These are phyloP conservation scores for Coniochaeta prunicola DNA, from an alignment of 2,329 filamentous ascomycete species.

Conservation along the genomic window DNA sequence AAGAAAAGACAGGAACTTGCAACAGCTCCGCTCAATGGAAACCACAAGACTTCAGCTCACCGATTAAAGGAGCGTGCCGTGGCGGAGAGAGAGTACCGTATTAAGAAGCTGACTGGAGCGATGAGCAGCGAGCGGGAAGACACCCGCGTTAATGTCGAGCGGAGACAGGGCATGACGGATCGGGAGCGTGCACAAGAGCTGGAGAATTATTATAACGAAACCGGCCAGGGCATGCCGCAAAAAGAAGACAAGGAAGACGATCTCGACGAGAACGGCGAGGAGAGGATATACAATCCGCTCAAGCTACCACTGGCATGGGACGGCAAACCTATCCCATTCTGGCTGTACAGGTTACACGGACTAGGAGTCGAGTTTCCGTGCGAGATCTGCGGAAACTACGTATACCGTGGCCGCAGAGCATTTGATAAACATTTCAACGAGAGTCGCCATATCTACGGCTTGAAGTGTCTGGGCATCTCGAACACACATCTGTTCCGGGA, in stretches of 20 bases:
- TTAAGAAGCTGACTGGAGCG: conserved; percentile 70
- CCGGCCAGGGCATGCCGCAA: conserved; percentile 37
- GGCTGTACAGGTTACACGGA: conserved; percentile 95
- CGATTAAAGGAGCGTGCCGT: conserved; percentile 82
- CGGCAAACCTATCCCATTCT: conserved; percentile 97
- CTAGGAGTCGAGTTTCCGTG: conserved; percentile 91
- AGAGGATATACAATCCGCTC: conserved; percentile 92
- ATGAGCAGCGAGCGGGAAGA: conserved; percentile 86
- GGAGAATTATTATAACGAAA: conserved; percentile 65
- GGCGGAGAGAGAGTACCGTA: conserved; percentile 78
- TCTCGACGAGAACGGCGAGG: conserved; percentile 70
- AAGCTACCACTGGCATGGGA: conserved; percentile 97
- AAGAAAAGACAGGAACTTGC: conserved; percentile 37
- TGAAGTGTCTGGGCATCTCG: conserved; percentile 90
- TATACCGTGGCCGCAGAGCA: conserved; percentile 94
- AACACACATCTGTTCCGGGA: conserved; percentile 89
- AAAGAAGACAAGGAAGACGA: conserved; percentile 50
- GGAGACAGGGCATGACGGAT: conserved; percentile 95
- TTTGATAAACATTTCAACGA: conserved; percentile 99
- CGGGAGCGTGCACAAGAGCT: conserved; percentile 90
- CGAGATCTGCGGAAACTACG: conserved; percentile 95
- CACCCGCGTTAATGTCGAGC: conserved; percentile 90
- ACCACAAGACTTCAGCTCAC: conserved; percentile 27
- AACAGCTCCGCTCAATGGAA: conserved; percentile 12
- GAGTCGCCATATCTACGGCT: conserved; percentile 81